Base-by-base conservation (phyloP, 2,329 filamentous ascomycete species). In the Huntiella decipiens region DNA sequence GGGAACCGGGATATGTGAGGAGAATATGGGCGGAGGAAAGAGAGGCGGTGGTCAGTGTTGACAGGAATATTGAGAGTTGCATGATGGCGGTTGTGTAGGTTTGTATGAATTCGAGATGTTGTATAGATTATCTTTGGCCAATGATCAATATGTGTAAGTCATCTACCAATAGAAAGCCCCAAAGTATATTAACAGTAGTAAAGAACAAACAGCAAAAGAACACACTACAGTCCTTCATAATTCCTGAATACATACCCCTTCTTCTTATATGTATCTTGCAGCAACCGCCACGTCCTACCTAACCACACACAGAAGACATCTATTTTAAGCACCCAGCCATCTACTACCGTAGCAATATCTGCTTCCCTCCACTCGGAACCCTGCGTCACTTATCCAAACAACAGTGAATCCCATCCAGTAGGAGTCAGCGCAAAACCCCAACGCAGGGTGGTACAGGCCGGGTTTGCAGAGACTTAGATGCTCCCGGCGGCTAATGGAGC, bases 1-100 rank as follows among this genome's bases (percentile, higher is more conserved):
- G 60, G 66, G 74, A 78, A 47, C 70, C 72, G 1, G 76, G 76
- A 55, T 80, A 80, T 49, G 71, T 71, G 58, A 79, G 73, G 52
- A 79, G 68, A 2, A 68, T 73, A 55, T 79, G 74, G 42, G 49
- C 45, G 16, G 51, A 52, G 15, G 47, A 45, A 13, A 51, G 38
- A 4, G 51, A 51, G 32, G 51, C 51, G 12, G 46, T 39, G 11
- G 44, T 6, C 3, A 50, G 37, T 40, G 42, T 33, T 31, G 38
- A 31, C 16, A 46, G 11, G 10, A 42, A 13, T 16, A 7, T 28
- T 35, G 10, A 37, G 32, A 15, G n/a, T 1, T 19, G 15, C 19
- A 36, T 36, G 7, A 6, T 36, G 31, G 7, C 12, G 13, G 38
- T 46, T n/a, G 13, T 39, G 17, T 40, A 42, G 12, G 39, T 42